Base-by-base conservation (phyloP, 2,329 filamentous ascomycete genomes). In the Xylariaceae sp. region DNA sequence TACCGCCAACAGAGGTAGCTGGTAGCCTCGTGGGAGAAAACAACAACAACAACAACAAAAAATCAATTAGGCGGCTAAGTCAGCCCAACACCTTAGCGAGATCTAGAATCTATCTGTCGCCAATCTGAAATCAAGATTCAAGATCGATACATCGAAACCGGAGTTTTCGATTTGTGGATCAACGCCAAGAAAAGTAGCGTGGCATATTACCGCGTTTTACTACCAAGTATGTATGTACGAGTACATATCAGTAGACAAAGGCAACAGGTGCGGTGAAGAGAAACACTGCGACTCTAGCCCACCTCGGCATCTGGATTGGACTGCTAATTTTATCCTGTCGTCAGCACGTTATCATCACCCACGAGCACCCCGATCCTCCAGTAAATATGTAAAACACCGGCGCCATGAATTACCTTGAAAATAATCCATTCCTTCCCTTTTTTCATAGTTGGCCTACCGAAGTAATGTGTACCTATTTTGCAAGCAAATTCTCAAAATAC, bases 81-180 rank as follows among this genome's bases (percentile, higher is more conserved):
- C 20, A 56, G 44, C 40, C 44, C 26, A 48, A 41, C 18, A 18
- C 23, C 41, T 50, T n/a, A 47, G 48, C 45, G 48, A 51, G 59
- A 61, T 56, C 52, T 51, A 55, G 45, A 32, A 14, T 18, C 42
- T 53, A 57, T 45, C 44, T 51, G 46, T 59, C 56, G 52, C 52
- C 44, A 60, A 62, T 61, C 56, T 57, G 40, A 53, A 51, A 44
- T 51, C 51, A 47, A 54, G 57, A 57, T 56, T 53, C 47, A 40
- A 61, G 62, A 64, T 62, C 57, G 57, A 52, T 57, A 40, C 41
- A 60, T 52, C 50, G 52, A 59, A 56, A 52, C 57, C 45, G 32
- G 32, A 37, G 49, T 48, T 50, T 52, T 40, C 51, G 51, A 62
- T 56, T 56, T 58, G 43, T 58, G 56, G 32, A 58, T 54, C 42